Percentiles rank a stretch among this genome's conserved stretches.
Conservation (phyloP, 1,139 yeast species). For the Hyphopichia burtonii region DNA sequence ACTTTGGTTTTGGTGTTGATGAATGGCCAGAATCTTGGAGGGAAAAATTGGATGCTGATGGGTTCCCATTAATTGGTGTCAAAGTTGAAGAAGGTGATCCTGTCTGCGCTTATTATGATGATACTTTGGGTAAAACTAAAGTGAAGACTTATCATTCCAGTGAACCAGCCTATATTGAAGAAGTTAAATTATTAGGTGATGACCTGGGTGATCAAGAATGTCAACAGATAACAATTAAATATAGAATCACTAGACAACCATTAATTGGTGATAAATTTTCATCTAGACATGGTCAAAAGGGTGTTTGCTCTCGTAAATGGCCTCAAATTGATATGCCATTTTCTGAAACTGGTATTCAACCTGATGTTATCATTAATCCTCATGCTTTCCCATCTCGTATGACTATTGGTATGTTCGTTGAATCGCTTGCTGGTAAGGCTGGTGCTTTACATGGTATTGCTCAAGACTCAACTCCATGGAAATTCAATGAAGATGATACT, state of each 20-base stretch:
- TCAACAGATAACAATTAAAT: slow-evolving; percentile 83
- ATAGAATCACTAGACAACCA: slow-evolving; percentile 89
- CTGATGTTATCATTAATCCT: slow-evolving; percentile 95
- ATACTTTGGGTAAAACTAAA: slow-evolving; percentile 85
- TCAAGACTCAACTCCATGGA: slow-evolving; percentile 97
- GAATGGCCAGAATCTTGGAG: slow-evolving; percentile 92
- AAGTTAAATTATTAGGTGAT: slow-evolving; percentile 88
- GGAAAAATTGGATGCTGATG: slow-evolving; percentile 85
- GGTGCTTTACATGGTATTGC: slow-evolving; percentile 99
- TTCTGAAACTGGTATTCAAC: slow-evolving; percentile 92
- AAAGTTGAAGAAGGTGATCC: slow-evolving; percentile 96
- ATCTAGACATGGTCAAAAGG: slow-evolving; percentile 98
- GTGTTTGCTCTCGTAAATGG: slow-evolving; percentile 99
- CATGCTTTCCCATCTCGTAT: slow-evolving; percentile 99
- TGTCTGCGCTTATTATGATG: slow-evolving; percentile 88
- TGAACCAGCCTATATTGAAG: slow-evolving; percentile 94
- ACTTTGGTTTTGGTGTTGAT: slow-evolving; percentile 91
- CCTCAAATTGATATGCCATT: slow-evolving; percentile 97
- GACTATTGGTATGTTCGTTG: slow-evolving; percentile 99
- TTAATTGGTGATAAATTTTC: slow-evolving; percentile 97
- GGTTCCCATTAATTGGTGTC: slow-evolving; percentile 87
- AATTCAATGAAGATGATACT: slow-evolving; percentile 84
- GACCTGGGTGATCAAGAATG: slow-evolving; percentile 77
- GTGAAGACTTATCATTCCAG: slow-evolving; percentile 90
- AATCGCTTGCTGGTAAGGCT: slow-evolving; percentile 92